Conservation (phyloP, 805 yeast genomes). For the Pichia phayaonensis region DNA sequence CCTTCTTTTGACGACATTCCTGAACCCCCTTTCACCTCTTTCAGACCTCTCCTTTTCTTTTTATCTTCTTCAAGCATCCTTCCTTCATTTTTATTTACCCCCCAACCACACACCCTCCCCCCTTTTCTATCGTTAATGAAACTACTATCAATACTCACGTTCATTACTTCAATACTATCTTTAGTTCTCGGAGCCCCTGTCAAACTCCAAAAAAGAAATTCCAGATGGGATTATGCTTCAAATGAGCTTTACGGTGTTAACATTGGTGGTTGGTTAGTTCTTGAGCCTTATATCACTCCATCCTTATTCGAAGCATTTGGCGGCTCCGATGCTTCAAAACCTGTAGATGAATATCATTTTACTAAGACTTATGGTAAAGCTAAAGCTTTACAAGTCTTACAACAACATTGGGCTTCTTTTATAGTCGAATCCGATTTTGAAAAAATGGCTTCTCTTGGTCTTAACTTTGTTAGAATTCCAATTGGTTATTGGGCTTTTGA, state of each 20-base stretch:
- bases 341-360: constrained; percentile 79
- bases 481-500: constrained; percentile 92
- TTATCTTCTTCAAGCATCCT: too few species aligned
- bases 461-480: constrained; percentile 85
- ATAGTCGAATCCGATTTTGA: constrained; percentile 65
- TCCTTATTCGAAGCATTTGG: constrained; percentile 53
- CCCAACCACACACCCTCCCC: not conserved
- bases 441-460: constrained; percentile 51
- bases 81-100: not conserved
- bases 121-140: not conserved
- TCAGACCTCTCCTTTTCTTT: not conserved
- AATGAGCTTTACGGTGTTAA: constrained; percentile 54
- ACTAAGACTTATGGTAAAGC: constrained; percentile 53
- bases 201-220: constrained; percentile 22
- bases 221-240: constrained; percentile 26
- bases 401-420: constrained; percentile 74
- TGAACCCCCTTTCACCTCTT: too few species aligned
- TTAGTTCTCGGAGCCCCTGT: constrained; percentile 19
- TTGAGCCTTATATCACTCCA: constrained; percentile 84
- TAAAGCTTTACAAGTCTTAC: constrained; percentile 43
- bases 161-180: not conserved
- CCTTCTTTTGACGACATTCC: too few species aligned
- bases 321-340: constrained; percentile 36
- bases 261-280: constrained; percentile 85
- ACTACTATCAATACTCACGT: not conserved